Evolutionary conservation across 2,329 filamentous ascomycete species (phyloP), one percentile per base, ranked within the genome.

Genomic region (Fusarium sp.): DNA sequence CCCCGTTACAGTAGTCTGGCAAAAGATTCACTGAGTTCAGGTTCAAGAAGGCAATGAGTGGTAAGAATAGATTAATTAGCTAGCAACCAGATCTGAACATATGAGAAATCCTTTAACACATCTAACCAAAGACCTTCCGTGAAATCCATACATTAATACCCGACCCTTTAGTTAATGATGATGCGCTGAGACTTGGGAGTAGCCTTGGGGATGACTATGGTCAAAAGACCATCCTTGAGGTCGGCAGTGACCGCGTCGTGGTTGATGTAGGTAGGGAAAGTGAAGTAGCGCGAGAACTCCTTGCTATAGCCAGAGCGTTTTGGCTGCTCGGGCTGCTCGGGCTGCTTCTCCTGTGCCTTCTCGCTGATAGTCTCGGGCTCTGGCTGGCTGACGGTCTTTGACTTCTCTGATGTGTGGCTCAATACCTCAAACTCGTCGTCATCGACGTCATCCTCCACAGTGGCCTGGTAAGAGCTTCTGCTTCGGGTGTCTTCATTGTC

Each of bases 251-350:
- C 91, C 7, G 78, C 81, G 21, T 89, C 87, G 72, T 87, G 85
- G 76, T 92, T 87, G 63, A 93, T 85, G 15, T 86, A 86, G 51
- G 82, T 80, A 0, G 90, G 89, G 84, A 93, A 92, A 78, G 82
- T 87, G 82, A 93, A 92, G 48, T 85, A 87, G 69, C 91, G 87
- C 25, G 87, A 85, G 82, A 93, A 93, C 72, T 89, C 86, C 77
- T 90, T 65, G 44, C 27, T n/a, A 54, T 60, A 45, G 65, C 55
- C 46, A 61, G 75, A 38, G 77, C 76, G 45, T 91, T 89, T 74
- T 15, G 61, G 38, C 38, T 66, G 33, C 45, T 51, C 5, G 3
- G 23, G 59, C 14, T 60, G 48, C n/a, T 91, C 31, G 1, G 48
- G 27, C n/a, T 69, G 56, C 44, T 57, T 52, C 44, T 69, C 57